Evolutionary conservation across 140 eudicot species (phyloP).

Genomic region (Bidens hawaiensis): DNA sequence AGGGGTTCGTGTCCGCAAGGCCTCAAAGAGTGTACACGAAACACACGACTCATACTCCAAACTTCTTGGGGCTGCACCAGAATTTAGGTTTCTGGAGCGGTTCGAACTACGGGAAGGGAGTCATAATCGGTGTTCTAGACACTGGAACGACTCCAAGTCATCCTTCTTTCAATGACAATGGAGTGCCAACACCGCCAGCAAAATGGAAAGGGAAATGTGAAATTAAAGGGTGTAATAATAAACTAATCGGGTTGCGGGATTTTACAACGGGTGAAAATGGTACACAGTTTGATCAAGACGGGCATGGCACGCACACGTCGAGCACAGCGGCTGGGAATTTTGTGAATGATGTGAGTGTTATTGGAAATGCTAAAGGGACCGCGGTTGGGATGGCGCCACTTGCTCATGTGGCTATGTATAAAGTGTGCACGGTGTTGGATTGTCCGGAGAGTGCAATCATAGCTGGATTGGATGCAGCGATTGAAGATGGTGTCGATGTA

Average conservation of each 20-base stretch:
- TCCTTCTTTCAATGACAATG: conserved; percentile 34
- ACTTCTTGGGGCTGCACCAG: conserved; percentile 36
- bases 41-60: conserved; percentile 35
- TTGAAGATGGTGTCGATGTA: conserved; percentile 65
- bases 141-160: conserved; percentile 35
- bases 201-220: no score
- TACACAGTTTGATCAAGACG: conserved; percentile 28
- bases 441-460: conserved; percentile 42
- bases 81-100: conserved; percentile 30
- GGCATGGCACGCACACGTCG: no score
- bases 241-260: conserved; percentile 50
- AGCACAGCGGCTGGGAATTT: conserved; percentile 29
- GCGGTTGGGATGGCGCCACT: no score
- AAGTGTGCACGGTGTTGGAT: conserved; percentile 31
- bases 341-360: conserved; percentile 38
- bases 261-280: conserved; percentile 6
- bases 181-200: no score
- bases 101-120: conserved; percentile 33
- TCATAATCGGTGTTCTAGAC: conserved; percentile 32
- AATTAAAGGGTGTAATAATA: no score
- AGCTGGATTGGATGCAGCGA: conserved; percentile 57
- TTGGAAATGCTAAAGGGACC: conserved; percentile 37
- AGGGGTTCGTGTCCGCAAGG: conserved; percentile 27
- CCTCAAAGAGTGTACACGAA: conserved; percentile 25
- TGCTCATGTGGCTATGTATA: no score